Evolutionary conservation across 306 rosid species (phyloP), one percentile per base, ranked within the genome.

Genomic region (Boehmeria nivea): DNA sequence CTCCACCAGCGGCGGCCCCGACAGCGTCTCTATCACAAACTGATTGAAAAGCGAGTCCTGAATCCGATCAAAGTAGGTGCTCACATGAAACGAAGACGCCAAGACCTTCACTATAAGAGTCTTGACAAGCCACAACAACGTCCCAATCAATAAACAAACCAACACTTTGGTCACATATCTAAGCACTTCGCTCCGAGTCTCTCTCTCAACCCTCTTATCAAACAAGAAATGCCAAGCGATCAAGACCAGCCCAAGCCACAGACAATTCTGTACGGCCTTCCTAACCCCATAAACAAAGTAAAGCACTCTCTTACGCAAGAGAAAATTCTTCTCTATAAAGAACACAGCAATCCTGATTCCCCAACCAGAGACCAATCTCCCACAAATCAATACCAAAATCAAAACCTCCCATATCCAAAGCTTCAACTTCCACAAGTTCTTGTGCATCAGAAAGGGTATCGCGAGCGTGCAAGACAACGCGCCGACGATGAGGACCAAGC

Each of bases 331-430:
- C 40, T 89, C 97, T 4, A 81, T 64, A 27, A 66, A 89, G 60
- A 70, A 89, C n/a, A 89, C 97, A 0, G 62, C 22, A 1, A 85
- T 53, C 25, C 74, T 63, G 12, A 85, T 77, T 21, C 74, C 66
- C 97, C 97, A 89, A 53, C 79, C 95, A 10, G 97, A 89, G 3
- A 89, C 89, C 72, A 89, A 72, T 18, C 95, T 57, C 3, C 97
- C 97, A 51, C 93, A 89, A 1, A 89, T 89, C 51, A 86, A 26
- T 46, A 85, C 83, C 69, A 85, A 25, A 61, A 89, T 7, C 82
- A 85, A 38, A 3, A 89, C 73, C 65, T 89, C 95, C 97, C 97
- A 89, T 71, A 83, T 85, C 97, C 97, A 89, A 18, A 89, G 11
- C 23, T 38, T 57, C 16, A 89, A 68, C 33, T 83, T 64, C 95